Conservation (phyloP, 2,329 filamentous ascomycete genomes). For the Fulvia fulva region DNA sequence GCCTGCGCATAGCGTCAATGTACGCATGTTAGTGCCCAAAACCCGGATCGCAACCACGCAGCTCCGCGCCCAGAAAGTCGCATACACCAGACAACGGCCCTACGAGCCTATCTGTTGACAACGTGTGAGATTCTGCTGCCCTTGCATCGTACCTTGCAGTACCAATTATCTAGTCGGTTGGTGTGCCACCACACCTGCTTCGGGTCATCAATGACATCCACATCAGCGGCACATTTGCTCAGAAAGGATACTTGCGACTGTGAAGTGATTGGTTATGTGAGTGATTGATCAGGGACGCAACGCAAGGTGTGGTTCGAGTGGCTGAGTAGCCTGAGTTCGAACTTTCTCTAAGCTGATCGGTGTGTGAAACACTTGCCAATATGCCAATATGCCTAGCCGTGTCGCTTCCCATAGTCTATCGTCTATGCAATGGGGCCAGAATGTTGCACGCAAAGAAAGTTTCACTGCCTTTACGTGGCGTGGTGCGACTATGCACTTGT, state of each 20-base stretch:
- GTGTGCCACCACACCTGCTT: background rate
- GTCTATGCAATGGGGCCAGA: too few species aligned
- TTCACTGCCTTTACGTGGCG: too few species aligned
- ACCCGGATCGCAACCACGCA: background rate
- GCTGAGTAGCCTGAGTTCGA: too few species aligned
- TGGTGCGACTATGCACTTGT: background rate
- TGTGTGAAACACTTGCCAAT: too few species aligned
- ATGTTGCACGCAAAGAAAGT: too few species aligned
- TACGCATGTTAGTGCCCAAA: background rate
- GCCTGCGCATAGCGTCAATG: background rate
- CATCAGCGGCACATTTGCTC: background rate
- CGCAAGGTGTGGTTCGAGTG: background rate
- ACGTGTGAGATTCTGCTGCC: background rate
- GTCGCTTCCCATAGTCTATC: too few species aligned
- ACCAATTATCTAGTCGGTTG: background rate
- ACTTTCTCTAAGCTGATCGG: too few species aligned
- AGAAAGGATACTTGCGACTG: background rate
- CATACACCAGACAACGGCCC: background rate
- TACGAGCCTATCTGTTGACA: background rate
- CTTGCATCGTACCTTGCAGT: slow-evolving; percentile 7
- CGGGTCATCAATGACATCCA: background rate
- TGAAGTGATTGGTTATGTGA: background rate
- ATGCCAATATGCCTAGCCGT: too few species aligned
- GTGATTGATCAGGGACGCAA: background rate
- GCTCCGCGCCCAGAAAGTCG: background rate